These are phyloP conservation scores for Phaeophleospora eucalypticola DNA, from an alignment of 2,329 filamentous ascomycete species.

Conservation along the genomic window DNA sequence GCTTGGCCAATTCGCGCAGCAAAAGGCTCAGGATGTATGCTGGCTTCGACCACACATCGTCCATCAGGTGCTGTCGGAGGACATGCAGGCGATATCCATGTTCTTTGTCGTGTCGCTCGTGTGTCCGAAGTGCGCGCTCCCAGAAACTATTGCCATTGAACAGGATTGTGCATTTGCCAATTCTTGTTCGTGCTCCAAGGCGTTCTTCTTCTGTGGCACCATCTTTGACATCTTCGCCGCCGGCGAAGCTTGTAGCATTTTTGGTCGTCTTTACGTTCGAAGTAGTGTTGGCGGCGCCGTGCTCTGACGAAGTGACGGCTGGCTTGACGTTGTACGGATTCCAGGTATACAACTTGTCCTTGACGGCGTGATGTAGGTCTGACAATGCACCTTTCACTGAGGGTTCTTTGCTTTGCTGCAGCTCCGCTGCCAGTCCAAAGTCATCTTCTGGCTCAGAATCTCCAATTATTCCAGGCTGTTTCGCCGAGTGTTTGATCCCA, in stretches of 20 bases:
- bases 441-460: constrained; percentile 15
- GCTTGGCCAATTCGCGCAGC: constrained; percentile 37
- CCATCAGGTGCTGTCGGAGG: constrained; percentile 39
- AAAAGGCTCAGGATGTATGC: constrained; percentile 42
- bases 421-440: constrained; percentile 1
- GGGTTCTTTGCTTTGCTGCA: constrained; percentile 15
- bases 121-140: constrained; percentile 40
- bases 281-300: not conserved
- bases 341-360: constrained; percentile 30
- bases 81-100: constrained; percentile 43
- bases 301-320: not conserved
- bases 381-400: constrained; percentile 31
- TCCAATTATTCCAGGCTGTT: constrained; percentile 19
- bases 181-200: constrained; percentile 30
- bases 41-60: constrained; percentile 44
- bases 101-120: constrained; percentile 38
- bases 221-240: constrained; percentile 24
- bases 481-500: constrained; percentile 3
- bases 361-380: constrained; percentile 32
- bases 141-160: constrained; percentile 39
- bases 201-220: constrained; percentile 26
- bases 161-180: constrained; percentile 39
- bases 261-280: not conserved
- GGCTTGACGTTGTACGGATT: constrained; percentile 20
- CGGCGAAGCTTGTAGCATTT: not conserved